phyloP scores from a whole-genome alignment of 768 basidiomycete genomes.

The Dioszegia aurantiaca region DNA sequence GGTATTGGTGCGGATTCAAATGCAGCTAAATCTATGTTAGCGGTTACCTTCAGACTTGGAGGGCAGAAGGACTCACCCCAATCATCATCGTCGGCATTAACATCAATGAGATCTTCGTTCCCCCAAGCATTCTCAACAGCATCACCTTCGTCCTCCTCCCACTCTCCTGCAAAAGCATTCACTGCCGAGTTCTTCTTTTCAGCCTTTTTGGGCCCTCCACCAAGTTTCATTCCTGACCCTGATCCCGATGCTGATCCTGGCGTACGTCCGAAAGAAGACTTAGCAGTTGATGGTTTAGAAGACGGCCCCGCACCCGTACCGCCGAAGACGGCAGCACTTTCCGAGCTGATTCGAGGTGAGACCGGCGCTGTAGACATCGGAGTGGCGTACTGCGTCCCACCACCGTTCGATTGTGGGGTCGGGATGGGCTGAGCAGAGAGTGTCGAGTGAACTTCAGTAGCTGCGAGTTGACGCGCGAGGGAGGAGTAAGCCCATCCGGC shows the following conservation, averaged over 20 bases:
- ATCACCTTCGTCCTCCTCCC: slow-evolving; percentile 54
- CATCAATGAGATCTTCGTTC: slow-evolving; percentile 80
- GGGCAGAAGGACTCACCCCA: slow-evolving; percentile 68
- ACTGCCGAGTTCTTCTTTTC: slow-evolving; percentile 54
- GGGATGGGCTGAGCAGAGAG: slow-evolving; percentile 29
- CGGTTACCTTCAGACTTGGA: not conserved
- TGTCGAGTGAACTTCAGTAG: slow-evolving; percentile 68
- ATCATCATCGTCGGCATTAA: slow-evolving; percentile 87
- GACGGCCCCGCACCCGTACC: not conserved
- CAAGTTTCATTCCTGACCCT: slow-evolving; percentile 61
- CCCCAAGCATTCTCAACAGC: slow-evolving; percentile 67
- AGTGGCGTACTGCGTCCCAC: no score
- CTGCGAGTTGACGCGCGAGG: slow-evolving; percentile 72
- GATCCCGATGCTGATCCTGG: not conserved
- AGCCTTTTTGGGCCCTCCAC: slow-evolving; percentile 59
- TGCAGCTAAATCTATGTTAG: slow-evolving; percentile 56
- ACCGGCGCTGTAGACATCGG: no score
- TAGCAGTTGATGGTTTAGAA: not conserved
- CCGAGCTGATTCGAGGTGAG: no score
- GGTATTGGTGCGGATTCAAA: slow-evolving; percentile 62
- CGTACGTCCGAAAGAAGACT: not conserved
- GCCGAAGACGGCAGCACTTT: no score
- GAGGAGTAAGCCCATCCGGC: slow-evolving; percentile 97
- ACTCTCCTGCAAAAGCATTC: slow-evolving; percentile 54
- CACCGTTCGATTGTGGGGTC: not conserved